Base-by-base conservation (phyloP, 352 stramenopile species). In the Globisporangium echinulatum region DNA sequence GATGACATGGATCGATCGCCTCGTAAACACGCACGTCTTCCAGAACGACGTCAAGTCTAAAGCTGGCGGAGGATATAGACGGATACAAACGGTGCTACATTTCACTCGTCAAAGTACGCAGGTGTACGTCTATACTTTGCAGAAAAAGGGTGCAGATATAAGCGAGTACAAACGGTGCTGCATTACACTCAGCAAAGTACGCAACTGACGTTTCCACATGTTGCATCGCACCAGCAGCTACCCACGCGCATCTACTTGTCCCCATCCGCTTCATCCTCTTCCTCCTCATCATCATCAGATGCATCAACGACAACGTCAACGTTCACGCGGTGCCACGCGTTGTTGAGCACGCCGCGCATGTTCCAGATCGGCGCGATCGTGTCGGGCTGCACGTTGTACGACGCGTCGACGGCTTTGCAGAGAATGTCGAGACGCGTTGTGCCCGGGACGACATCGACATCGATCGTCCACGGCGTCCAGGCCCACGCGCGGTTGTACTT, bases 361-460 rank as follows among this genome's bases (percentile, higher is more conserved):
- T 99, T 99, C 97, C 97, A 99, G 58, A 98, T 96, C 33, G 96
- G 87, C 54, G 87, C 89, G 64, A 93, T 95, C 17, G 75, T 94
- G 66, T 99, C 96, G 1, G 97, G 97, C 73, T 99, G 97, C 14
- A 94, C 88, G 69, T 99, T 99, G 72, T 98, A 98, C 1, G 89
- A 95, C 42, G 79, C 80, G 71, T 99, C 96, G 8, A 98, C 86
- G 3, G 94, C 96, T 64, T 98, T 98, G 73, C 82, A 98, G 47
- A 79, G 79, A 42, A 99, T 77, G 46, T 98, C 78, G 15, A 96
- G 64, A 59, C 76, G 84, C 69, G 75, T 93, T 2, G 75, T 87
- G 14, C 77, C 86, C 6, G 90, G 70, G 9, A 81, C 79, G 0
- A 99, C 79, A n/a, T 88, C 79, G 2, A 98, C 87, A 50, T 96